Percentiles rank a stretch among this genome's conserved stretches.
Evolutionary conservation across 805 yeast genomes (phyloP).

Genomic region (Ogataea methanolica): DNA sequence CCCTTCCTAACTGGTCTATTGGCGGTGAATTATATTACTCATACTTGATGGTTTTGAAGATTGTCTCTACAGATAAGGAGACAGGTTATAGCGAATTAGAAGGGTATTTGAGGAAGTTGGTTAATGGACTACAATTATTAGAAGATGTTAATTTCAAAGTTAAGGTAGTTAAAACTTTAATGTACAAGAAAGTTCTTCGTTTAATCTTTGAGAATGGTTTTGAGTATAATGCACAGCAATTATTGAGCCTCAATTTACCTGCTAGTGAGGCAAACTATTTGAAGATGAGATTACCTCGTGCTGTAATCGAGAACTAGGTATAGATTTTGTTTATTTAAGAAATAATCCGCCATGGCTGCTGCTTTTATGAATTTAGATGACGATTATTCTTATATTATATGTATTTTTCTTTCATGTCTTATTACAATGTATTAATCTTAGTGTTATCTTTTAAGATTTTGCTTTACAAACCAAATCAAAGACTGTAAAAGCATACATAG

Average conservation of each 20-base stretch:
- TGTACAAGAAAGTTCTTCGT: slow-evolving; percentile 45
- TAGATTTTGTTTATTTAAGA: neutral
- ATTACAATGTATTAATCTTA: too few species aligned
- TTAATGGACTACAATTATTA: slow-evolving; percentile 42
- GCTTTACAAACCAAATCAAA: too few species aligned
- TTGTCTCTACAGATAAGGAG: slow-evolving; percentile 8
- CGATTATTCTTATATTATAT: too few species aligned
- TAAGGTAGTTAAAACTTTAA: slow-evolving; percentile 48
- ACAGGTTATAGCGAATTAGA: slow-evolving; percentile 8
- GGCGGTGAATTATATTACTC: slow-evolving; percentile 58
- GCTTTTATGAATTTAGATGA: too few species aligned
- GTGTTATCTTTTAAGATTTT: too few species aligned
- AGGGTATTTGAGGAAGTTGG: slow-evolving; percentile 33
- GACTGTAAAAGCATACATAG: too few species aligned
- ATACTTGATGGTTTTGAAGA: slow-evolving; percentile 35
- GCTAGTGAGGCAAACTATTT: slow-evolving; percentile 38
- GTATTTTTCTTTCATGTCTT: too few species aligned
- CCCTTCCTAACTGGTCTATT: slow-evolving; percentile 42
- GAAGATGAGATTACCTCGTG: slow-evolving; percentile 22
- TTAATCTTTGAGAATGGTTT: slow-evolving; percentile 30
- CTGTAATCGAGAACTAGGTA: neutral
- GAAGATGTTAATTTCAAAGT: slow-evolving; percentile 32
- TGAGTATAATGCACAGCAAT: slow-evolving; percentile 29
- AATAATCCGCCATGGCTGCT: too few species aligned
- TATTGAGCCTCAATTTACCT: slow-evolving; percentile 38